Percentiles rank a stretch among this genome's conserved stretches.
Conservation (phyloP, 257 asterid genomes). For the Cordia subcordata region DNA sequence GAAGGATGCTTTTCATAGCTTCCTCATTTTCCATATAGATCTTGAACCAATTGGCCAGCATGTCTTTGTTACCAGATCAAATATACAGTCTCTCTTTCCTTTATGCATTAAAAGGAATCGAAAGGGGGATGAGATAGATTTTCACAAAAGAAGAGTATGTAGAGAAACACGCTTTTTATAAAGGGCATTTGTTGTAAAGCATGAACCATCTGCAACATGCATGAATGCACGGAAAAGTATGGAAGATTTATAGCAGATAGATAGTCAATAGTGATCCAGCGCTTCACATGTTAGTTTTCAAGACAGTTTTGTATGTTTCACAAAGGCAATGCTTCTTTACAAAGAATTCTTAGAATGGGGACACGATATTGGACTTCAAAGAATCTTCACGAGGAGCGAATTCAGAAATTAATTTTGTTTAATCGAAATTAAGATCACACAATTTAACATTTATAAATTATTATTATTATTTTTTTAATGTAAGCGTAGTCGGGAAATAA, state of each 20-base stretch:
- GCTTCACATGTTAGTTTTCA: not conserved
- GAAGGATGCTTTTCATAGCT: not conserved
- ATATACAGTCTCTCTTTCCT: not conserved
- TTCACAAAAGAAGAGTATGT: not conserved
- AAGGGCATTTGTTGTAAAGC: not conserved
- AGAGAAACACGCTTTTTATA: not conserved
- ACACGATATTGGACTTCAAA: not conserved
- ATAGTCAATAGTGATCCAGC: not conserved
- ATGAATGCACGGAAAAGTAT: no score
- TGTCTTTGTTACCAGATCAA: not conserved
- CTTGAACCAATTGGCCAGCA: not conserved
- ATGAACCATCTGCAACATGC: not conserved
- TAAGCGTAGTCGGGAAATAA: no score
- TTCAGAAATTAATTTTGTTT: no score
- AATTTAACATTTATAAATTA: no score
- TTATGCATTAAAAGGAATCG: not conserved
- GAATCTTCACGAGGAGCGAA: no score
- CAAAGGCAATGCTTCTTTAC: slow-evolving; percentile 1
- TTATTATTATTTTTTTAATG: no score
- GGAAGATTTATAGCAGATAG: not conserved
- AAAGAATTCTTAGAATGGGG: not conserved
- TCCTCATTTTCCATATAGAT: not conserved
- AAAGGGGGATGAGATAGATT: no score
- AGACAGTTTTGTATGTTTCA: not conserved
- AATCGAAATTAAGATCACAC: no score